Conservation (phyloP, 2,329 filamentous ascomycete species). For the Beauveria sp. region DNA sequence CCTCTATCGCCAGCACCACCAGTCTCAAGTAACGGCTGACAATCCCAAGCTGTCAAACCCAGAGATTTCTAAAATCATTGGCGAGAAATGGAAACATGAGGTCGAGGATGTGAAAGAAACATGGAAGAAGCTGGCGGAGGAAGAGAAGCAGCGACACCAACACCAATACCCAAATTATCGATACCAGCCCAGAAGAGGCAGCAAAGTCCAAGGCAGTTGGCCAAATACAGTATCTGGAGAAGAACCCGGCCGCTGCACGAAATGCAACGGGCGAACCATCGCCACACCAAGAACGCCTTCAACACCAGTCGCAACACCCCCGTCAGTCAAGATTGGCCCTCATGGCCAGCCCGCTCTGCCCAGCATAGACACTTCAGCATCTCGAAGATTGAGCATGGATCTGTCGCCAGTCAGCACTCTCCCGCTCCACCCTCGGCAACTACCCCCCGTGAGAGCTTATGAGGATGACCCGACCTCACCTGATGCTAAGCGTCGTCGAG, state of each 20-base stretch:
- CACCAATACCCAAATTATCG: constrained; percentile 89
- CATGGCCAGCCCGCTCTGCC: constrained; percentile 16
- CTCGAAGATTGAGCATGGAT: constrained; percentile 23
- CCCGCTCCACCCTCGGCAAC: constrained; percentile 17
- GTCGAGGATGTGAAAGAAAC: constrained; percentile 65
- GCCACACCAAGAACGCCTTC: constrained; percentile 53
- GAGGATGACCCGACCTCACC: constrained; percentile 36
- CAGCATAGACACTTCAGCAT: constrained; percentile 18
- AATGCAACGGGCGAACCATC: constrained; percentile 63
- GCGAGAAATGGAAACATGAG: constrained; percentile 81
- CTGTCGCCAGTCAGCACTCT: constrained; percentile 18
- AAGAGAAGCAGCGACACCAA: constrained; percentile 86
- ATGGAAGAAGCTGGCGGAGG: constrained; percentile 86
- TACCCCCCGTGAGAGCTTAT: constrained; percentile 18
- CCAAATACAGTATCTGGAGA: constrained; percentile 32
- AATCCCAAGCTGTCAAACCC: constrained; percentile 90
- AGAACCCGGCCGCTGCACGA: constrained; percentile 54
- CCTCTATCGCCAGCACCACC: constrained; percentile 88
- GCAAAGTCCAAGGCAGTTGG: constrained; percentile 24
- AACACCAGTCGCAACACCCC: constrained; percentile 34
- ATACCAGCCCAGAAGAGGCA: constrained; percentile 74
- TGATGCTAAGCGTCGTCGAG: constrained; percentile 57
- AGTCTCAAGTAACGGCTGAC: constrained; percentile 70
- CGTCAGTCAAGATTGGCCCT: constrained; percentile 22
- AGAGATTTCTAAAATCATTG: constrained; percentile 95